phyloP scores from a whole-genome alignment of 2,329 filamentous ascomycete genomes.

The Fusarium dimerum region DNA sequence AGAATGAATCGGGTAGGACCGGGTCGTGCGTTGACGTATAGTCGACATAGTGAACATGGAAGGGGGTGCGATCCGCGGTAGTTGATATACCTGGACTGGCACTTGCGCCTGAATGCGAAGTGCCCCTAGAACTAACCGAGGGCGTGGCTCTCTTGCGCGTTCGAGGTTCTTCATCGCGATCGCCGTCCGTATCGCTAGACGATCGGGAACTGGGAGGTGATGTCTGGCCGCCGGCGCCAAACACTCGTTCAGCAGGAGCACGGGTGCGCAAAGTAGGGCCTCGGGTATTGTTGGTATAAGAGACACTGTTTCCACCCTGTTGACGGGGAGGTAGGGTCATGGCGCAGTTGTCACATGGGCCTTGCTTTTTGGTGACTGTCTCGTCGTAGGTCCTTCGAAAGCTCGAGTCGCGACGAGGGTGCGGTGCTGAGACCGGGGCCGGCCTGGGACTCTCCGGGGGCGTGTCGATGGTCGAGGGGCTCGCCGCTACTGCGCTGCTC shows the following conservation, averaged over 20 bases:
- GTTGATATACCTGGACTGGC: slow-evolving; percentile 49
- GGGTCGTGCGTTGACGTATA: slow-evolving; percentile 71
- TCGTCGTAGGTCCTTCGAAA: slow-evolving; percentile 66
- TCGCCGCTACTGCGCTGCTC: slow-evolving; percentile 35
- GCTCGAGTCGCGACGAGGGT: slow-evolving; percentile 55
- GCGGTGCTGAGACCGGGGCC: slow-evolving; percentile 31
- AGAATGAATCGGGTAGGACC: slow-evolving; percentile 61
- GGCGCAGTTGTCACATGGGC: slow-evolving; percentile 68
- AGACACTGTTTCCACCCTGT: slow-evolving; percentile 26
- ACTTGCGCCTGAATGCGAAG: slow-evolving; percentile 55
- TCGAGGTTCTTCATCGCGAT: slow-evolving; percentile 45
- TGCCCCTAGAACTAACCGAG: slow-evolving; percentile 44
- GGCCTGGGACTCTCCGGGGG: slow-evolving; percentile 59
- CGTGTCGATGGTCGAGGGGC: slow-evolving; percentile 52
- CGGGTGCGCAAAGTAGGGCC: slow-evolving; percentile 61
- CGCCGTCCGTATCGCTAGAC: slow-evolving; percentile 53
- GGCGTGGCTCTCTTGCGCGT: slow-evolving; percentile 44
- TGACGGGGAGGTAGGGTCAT: slow-evolving; percentile 57
- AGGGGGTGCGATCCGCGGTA: slow-evolving; percentile 43
- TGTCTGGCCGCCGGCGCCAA: slow-evolving; percentile 45
- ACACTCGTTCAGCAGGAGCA: slow-evolving; percentile 61
- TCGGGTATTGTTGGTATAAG: slow-evolving; percentile 41
- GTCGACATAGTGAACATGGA: slow-evolving; percentile 65
- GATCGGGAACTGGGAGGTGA: slow-evolving; percentile 56
- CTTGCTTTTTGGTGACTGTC: slow-evolving; percentile 63